Conservation (phyloP, 192 early-diverging fungal genomes). For the Backusella liffmaniae region DNA sequence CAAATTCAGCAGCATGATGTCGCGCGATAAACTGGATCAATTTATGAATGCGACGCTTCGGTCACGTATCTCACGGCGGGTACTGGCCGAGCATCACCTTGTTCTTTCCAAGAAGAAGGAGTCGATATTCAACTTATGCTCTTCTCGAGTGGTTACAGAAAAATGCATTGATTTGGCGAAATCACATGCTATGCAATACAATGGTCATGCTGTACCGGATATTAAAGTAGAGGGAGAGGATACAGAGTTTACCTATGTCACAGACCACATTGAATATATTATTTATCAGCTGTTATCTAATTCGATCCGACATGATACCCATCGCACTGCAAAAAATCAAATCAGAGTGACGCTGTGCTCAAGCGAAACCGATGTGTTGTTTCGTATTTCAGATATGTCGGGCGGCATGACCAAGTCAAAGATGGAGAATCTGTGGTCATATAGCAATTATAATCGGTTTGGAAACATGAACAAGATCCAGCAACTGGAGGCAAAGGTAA, state of each 20-base stretch:
- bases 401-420: conserved; percentile 77
- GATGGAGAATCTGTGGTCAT: conserved; percentile 82
- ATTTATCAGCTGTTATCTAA: conserved; percentile 92
- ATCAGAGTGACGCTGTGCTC: conserved; percentile 84
- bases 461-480: conserved; percentile 74
- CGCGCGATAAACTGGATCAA: conserved; percentile 57
- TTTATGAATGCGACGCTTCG: conserved; percentile 93
- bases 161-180: conserved; percentile 23
- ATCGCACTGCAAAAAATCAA: conserved; percentile 22
- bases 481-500: conserved; percentile 74
- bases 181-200: conserved; percentile 5
- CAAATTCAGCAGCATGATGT: neutral
- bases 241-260: conserved; percentile 87
- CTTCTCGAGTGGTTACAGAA: conserved; percentile 50
- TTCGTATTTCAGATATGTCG: conserved; percentile 92
- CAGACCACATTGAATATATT: conserved; percentile 96
- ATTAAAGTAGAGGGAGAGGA: conserved; percentile 52
- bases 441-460: conserved; percentile 50
- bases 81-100: conserved; percentile 93
- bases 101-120: conserved; percentile 45
- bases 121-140: conserved; percentile 62
- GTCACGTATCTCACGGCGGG: conserved; percentile 87
- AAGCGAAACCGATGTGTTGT: conserved; percentile 71
- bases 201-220: conserved; percentile 11
- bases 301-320: conserved; percentile 72